Evolutionary conservation across 805 yeast genomes (phyloP), one percentile per base, ranked within the genome.

Genomic region (Brettanomyces nanus): DNA sequence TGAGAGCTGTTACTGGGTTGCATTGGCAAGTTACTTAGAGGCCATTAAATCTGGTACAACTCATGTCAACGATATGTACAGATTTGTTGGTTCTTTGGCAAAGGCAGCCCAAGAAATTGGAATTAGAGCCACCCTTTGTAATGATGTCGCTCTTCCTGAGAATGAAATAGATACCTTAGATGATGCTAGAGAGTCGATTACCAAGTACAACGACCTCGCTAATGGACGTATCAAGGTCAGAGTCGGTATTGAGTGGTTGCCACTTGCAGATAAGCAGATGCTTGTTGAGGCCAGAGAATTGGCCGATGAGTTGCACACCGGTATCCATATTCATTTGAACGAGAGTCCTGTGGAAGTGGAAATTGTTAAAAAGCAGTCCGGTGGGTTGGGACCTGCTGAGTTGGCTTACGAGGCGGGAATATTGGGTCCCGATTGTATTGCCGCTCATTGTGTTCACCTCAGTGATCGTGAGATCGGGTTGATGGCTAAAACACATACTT

Each of bases 381-480:
- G 37, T 20, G 33, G 33, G 7, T 19, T 23, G 18, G 30, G 36
- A 15, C 37, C 40, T 4, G 35, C 40, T 5, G 19, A 25, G 13
- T 14, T 37, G 23, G 40, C 40, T 4, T 37, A 37, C 18, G 37
- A 37, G 18, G 35, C 37, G 22, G 40, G 40, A 4, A 27, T 37
- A 25, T 17, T 37, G 3, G 40, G 40, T 13, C 40, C 40, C 9
- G 40, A 37, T 20, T 37, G 40, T 37, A 21, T 37, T 37, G 40
- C 40, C 10, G 40, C 40, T n/a, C 40, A 37, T 18, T 37, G 40
- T 26, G 40, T 37, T 27, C 40, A 37, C 33, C 27, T 37, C 15
- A 37, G 35, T 27, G 40, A 37, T 19, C 26, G 25, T 7, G 40
- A 37, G 19, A 37, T 37, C 27, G 20, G 33, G 4, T 9, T 19